These are phyloP conservation scores for Podospora pseudopauciseta DNA, from an alignment of 495 filamentous ascomycete genomes.

Conservation along the genomic window DNA sequence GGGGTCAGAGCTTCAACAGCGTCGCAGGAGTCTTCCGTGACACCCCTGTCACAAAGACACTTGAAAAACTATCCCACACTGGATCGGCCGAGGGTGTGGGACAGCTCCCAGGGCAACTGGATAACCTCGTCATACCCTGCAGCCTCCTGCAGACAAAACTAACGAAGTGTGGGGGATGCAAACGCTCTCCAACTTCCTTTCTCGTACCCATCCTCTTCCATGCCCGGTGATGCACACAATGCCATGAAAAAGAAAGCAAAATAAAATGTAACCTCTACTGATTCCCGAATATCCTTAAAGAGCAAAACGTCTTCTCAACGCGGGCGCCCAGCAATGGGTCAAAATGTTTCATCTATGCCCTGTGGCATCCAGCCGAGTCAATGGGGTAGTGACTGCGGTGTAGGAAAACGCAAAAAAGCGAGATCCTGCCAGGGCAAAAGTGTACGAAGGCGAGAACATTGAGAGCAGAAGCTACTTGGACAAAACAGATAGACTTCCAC, in stretches of 20 bases:
- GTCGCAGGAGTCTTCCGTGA: neutral
- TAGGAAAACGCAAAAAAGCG: constrained; percentile 33
- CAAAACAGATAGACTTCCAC: neutral
- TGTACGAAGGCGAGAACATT: neutral
- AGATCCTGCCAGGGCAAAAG: constrained; percentile 21
- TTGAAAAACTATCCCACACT: neutral
- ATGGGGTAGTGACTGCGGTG: constrained; percentile 35
- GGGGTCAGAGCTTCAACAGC: constrained; percentile 2
- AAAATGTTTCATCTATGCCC: constrained; percentile 39
- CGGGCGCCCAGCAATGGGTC: constrained; percentile 50
- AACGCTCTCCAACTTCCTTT: neutral
- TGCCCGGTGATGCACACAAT: neutral
- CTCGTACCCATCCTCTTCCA: neutral
- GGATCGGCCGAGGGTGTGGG: neutral
- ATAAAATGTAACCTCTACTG: constrained; percentile 47
- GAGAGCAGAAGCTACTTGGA: neutral
- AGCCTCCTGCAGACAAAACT: neutral
- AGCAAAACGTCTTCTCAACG: constrained; percentile 46
- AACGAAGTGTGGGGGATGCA: neutral
- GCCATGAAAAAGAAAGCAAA: neutral
- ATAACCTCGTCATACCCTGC: constrained; percentile 1
- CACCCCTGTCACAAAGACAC: neutral
- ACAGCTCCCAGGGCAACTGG: constrained; percentile 1
- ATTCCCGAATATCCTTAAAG: constrained; percentile 45
- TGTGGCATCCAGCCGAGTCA: constrained; percentile 41